Evolutionary conservation across 2,329 filamentous ascomycete genomes (phyloP).

Genomic region (Xylariaceae sp.): DNA sequence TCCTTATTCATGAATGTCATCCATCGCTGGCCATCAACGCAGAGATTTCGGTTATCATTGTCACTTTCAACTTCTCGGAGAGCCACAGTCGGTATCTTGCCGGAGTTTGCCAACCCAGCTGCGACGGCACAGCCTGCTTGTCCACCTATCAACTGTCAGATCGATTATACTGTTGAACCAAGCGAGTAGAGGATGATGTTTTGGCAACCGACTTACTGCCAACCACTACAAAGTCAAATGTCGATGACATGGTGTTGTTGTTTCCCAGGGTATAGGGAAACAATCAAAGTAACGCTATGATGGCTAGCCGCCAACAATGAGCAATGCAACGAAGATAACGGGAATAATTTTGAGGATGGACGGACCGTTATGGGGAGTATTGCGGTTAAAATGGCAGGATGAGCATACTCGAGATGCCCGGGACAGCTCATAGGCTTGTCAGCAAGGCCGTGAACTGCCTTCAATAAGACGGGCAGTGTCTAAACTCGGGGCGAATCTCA

Average conservation of each 20-base stretch:
- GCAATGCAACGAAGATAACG: no score
- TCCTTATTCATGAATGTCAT: slow-evolving; percentile 50
- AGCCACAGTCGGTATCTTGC: slow-evolving; percentile 54
- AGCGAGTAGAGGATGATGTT: neutral
- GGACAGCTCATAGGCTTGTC: no score
- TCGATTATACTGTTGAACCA: neutral
- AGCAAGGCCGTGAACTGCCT: no score
- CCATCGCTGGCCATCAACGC: slow-evolving; percentile 59
- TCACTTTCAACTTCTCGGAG: slow-evolving; percentile 62
- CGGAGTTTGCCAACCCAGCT: slow-evolving; percentile 50
- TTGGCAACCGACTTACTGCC: slow-evolving; percentile 33
- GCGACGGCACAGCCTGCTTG: slow-evolving; percentile 62
- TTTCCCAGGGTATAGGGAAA: no score
- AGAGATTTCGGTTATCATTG: slow-evolving; percentile 50
- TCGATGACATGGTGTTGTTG: slow-evolving; percentile 21
- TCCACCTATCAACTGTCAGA: slow-evolving; percentile 48
- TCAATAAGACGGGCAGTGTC: no score
- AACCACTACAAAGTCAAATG: slow-evolving; percentile 41
- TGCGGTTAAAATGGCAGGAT: no score
- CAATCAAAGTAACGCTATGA: no score
- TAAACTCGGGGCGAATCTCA: no score
- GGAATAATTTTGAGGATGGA: no score
- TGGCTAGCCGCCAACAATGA: no score
- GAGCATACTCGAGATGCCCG: no score
- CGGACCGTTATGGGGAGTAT: no score